These are phyloP conservation scores for Camelina laxa DNA, from an alignment of 345 rosid species.

Conservation along the genomic window DNA sequence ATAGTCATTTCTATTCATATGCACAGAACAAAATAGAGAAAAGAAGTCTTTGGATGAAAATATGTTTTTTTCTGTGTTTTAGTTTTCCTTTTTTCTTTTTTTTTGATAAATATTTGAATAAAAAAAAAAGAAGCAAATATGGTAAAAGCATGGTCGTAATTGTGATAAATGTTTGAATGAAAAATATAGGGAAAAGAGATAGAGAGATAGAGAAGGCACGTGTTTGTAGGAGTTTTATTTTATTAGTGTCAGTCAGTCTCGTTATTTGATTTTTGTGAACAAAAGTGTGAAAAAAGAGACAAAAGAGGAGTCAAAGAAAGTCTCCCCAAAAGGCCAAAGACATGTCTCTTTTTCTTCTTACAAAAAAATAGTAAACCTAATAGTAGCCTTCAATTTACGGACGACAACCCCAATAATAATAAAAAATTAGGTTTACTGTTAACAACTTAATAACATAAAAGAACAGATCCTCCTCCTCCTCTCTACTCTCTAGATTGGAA, in stretches of 20 bases:
- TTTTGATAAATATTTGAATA: neutral
- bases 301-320: constrained; percentile 49
- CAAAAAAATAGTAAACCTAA: constrained; percentile 19
- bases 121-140: neutral
- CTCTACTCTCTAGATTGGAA: neutral
- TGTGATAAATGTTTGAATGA: constrained; percentile 38
- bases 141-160: constrained; percentile 36
- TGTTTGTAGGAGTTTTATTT: constrained; percentile 17
- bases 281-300: constrained; percentile 39
- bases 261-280: constrained; percentile 30
- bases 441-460: neutral
- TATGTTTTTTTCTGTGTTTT: neutral
- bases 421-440: constrained; percentile 11
- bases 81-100: neutral
- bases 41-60: neutral
- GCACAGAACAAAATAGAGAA: neutral
- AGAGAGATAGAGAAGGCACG: constrained; percentile 41
- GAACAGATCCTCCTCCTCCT: neutral
- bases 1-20: neutral
- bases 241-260: constrained; percentile 28
- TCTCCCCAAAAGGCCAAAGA: constrained; percentile 36
- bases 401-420: neutral
- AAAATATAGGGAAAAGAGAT: constrained; percentile 30
- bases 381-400: constrained; percentile 36
- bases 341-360: neutral